Percentiles rank a stretch among this genome's conserved stretches.
These are phyloP conservation scores for Plantago lanceolata DNA, from an alignment of 305 asterid genomes.

Conservation along the genomic window DNA sequence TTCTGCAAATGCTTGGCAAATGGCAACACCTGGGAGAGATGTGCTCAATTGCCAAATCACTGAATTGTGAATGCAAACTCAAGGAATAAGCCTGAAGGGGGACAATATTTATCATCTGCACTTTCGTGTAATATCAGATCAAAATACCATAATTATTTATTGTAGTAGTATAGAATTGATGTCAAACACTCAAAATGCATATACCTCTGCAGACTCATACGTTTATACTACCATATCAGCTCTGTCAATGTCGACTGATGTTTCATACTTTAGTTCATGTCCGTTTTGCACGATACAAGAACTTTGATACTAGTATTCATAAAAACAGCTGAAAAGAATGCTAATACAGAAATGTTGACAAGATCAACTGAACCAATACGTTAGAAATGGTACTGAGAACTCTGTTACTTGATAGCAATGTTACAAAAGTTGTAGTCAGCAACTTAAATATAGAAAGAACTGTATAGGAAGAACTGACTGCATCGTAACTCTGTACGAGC, in stretches of 20 bases:
- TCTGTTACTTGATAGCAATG: constrained; percentile 5
- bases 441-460: neutral
- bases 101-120: neutral
- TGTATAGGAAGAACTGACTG: neutral
- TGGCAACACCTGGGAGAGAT: neutral
- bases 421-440: neutral
- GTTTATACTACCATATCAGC: too few relatives aligned
- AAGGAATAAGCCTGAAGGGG: neutral
- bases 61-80: neutral
- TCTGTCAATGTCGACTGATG: too few relatives aligned
- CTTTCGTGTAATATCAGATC: neutral
- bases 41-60: neutral
- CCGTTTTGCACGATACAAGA: neutral
- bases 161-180: neutral
- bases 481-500: neutral
- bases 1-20: constrained; percentile 7
- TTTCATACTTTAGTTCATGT: neutral
- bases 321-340: too few relatives aligned
- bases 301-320: too few relatives aligned
- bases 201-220: neutral
- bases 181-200: neutral
- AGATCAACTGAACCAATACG: neutral
- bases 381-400: neutral
- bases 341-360: neutral
- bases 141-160: neutral